Base-by-base conservation (phyloP, 108 stramenopile species). In the Ochromonas danica region DNA sequence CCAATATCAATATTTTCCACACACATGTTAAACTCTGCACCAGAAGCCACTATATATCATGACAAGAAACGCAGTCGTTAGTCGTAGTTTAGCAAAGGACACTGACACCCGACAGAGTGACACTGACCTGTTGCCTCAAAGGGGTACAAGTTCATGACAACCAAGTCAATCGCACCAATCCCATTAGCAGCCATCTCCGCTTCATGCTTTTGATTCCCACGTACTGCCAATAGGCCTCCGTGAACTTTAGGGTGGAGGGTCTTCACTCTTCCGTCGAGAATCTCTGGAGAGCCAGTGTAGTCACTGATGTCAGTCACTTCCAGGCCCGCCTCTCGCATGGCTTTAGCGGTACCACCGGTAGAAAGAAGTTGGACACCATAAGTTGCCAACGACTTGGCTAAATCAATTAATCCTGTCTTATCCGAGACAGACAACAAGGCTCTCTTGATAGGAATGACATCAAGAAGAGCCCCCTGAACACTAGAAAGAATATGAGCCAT, bases 1-100 rank as follows among this genome's bases (percentile, higher is more conserved):
- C 98, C 98, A 84, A 99, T 97, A 82, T 99, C 98, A 83, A 99
- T 96, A 83, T 99, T 99, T 86, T 99, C 98, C 81, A 99, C 91
- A 89, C 96, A 97, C 80, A 92, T 94, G 65, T 89, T 94, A 71
- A 94, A 96, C 35, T 83, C 89, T 30, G 91, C 92, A 28, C 95
- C 97, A 41, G 81, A 86, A 39, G 88, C 87, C 22, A 99, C 96
- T 30, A 22, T 17, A 17, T 22, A 57, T 22, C 10, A 10, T 17
- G 51, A 57, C 51, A 57, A 22, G 51, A 22, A 22, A 17, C 51
- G 22, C 17, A 57, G 51, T 17, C n/a, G n/a, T n/a, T n/a, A n/a
- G n/a, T n/a, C n/a, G n/a, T n/a, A n/a, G n/a, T n/a, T n/a, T n/a
- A n/a, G n/a, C n/a, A n/a, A n/a, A n/a, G n/a, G n/a, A n/a, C n/a